Evolutionary conservation across 352 stramenopile species (phyloP), one percentile per base, ranked within the genome.

Genomic region (Globisporangium cystogenes): DNA sequence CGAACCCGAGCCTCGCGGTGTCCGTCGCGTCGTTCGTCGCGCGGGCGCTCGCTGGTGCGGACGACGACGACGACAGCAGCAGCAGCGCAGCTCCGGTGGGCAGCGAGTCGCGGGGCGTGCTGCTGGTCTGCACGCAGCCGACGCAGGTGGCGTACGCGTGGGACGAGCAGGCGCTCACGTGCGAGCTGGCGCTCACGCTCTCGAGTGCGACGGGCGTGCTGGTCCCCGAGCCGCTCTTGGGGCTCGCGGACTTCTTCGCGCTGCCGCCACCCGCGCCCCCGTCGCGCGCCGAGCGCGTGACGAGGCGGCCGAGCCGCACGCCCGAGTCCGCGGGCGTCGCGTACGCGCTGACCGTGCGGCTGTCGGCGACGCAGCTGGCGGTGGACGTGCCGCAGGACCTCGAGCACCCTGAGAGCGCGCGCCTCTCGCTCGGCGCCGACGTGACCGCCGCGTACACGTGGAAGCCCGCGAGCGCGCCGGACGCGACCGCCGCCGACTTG

Each of bases 371-470:
- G 11, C 67, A 74, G 58, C 64, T 93, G 7, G 62, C 68, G 15
- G 48, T 90, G 15, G 72, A 69, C 20, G 63, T 93, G 4, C 77
- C 80, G n/a, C 68, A 70, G 48, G 63, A 90, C 53, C 58, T 75
- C 12, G 72, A 70, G 27, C 60, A 76, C 27, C 40, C 31, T 5
- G 31, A 68, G 4, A 76, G 67, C 33, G 68, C 79, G 15, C 71
- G 70, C 24, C 68, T 93, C 37, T 66, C 67, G 1, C 70, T 87
- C 40, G 60, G 65, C 5, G 72, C 77, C 0, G 78, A 93, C 57
- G 82, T 90, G 24, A 62, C 62, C 15, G 60, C 84, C 16, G 56
- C 72, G 29, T 86, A 76, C 46, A 72, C 58, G 39, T 85, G 72
- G 71, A 78, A 74, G 46, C 75, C 76, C 21, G 53, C 56, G 11